phyloP scores from a whole-genome alignment of 2,329 filamentous ascomycete genomes.

The Nannizziopsis arthrosporioides region DNA sequence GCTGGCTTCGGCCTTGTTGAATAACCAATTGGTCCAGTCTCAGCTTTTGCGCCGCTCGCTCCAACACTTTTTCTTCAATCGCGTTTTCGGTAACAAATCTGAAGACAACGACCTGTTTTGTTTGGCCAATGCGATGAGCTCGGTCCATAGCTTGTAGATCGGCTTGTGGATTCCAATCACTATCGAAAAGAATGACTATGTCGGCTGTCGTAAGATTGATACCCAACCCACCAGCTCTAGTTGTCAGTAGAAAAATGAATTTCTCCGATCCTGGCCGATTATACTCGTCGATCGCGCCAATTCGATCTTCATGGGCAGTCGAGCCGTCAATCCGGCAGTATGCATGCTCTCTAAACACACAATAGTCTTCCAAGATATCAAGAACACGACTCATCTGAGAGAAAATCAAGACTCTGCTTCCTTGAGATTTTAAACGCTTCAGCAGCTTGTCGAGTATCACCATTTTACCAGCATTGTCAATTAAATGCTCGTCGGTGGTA shows the following conservation, averaged over 20 bases:
- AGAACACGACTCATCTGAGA: slow-evolving; percentile 97
- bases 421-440: slow-evolving; percentile 68
- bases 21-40: slow-evolving; percentile 95
- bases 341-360: slow-evolving; percentile 84
- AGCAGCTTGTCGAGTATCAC: slow-evolving; percentile 87
- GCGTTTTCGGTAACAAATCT: slow-evolving; percentile 95
- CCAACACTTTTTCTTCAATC: slow-evolving; percentile 95
- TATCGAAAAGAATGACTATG: slow-evolving; percentile 92
- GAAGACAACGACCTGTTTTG: slow-evolving; percentile 94
- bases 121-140: slow-evolving; percentile 95
- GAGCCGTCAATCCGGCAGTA: slow-evolving; percentile 97
- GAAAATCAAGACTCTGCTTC: slow-evolving; percentile 94
- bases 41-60: slow-evolving; percentile 91
- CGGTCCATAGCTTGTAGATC: slow-evolving; percentile 98
- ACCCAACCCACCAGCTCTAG: slow-evolving; percentile 84
- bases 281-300: slow-evolving; percentile 95
- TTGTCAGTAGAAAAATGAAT: slow-evolving; percentile 91
- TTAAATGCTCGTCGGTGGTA: slow-evolving; percentile 90
- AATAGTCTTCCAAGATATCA: slow-evolving; percentile 96
- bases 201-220: slow-evolving; percentile 95
- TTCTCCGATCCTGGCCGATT: slow-evolving; percentile 93
- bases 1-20: slow-evolving; percentile 88
- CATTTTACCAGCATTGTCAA: slow-evolving; percentile 96
- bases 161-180: slow-evolving; percentile 97
- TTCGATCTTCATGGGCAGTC: slow-evolving; percentile 94